A percentile compares a stretch with the other conserved stretches of the same genome.
These are phyloP conservation scores for Phytopythium litorale DNA, from an alignment of 352 stramenopile genomes.

Conservation along the genomic window DNA sequence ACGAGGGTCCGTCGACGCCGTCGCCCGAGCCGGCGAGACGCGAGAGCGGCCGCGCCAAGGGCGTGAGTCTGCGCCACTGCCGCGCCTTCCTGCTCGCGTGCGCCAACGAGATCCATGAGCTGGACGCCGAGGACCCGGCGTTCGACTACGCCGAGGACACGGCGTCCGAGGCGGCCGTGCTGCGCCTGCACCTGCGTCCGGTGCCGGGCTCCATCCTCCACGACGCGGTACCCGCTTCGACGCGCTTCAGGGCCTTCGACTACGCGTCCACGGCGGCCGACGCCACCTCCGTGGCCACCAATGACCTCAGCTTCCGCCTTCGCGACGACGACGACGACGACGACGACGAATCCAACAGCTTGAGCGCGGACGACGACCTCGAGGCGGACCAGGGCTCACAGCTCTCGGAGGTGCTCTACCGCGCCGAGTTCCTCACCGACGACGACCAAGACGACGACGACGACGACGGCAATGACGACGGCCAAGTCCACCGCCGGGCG, in stretches of 20 bases:
- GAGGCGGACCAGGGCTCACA: conserved; percentile 48
- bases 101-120: conserved; percentile 78
- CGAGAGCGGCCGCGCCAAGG: conserved; percentile 37
- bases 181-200: conserved; percentile 1
- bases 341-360: conserved; percentile 8
- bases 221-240: not conserved
- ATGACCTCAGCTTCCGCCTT: conserved; percentile 9
- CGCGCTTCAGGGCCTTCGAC: conserved; percentile 25
- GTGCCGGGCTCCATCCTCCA: conserved; percentile 4
- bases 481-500: not conserved
- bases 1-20: not conserved
- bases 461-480: not conserved
- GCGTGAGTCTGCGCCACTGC: conserved; percentile 47
- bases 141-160: conserved; percentile 76
- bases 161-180: conserved; percentile 6
- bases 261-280: conserved; percentile 43
- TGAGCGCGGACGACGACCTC: conserved; percentile 28
- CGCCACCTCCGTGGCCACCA: conserved; percentile 17
- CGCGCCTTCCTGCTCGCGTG: conserved; percentile 69
- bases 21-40: not conserved
- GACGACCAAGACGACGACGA: conserved; percentile 6
- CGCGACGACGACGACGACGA: conserved; percentile 20
- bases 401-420: conserved; percentile 47
- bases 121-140: conserved; percentile 55
- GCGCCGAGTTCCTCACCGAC: conserved; percentile 45